These are phyloP conservation scores for Myxozyma neotropica DNA, from an alignment of 805 yeast species.

Conservation along the genomic window DNA sequence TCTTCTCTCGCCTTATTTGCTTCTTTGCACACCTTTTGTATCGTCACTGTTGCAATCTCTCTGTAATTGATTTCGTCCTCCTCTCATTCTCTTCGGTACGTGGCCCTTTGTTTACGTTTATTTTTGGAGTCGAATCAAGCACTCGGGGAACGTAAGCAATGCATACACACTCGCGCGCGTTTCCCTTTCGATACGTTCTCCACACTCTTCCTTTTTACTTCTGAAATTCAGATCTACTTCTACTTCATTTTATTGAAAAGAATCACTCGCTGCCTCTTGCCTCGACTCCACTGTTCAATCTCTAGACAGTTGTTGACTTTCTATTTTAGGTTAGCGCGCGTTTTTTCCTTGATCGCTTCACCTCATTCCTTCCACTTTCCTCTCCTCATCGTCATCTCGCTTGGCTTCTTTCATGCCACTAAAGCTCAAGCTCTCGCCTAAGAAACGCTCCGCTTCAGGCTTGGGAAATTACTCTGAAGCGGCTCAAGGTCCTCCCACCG, in stretches of 20 bases:
- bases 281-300: too few species aligned
- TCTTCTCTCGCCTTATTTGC: too few species aligned
- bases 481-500: background rate
- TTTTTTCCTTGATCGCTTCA: background rate
- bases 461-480: background rate
- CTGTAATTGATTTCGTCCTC: too few species aligned
- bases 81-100: background rate
- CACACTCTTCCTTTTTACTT: too few species aligned
- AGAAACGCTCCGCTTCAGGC: background rate
- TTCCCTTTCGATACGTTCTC: too few species aligned
- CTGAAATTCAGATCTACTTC: too few species aligned
- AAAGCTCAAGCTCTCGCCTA: constrained; percentile 1
- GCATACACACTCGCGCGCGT: too few species aligned
- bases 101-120: constrained; percentile 7
- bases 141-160: background rate
- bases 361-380: background rate
- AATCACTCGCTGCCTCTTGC: too few species aligned
- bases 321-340: background rate
- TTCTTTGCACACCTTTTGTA: too few species aligned
- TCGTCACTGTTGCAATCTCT: too few species aligned
- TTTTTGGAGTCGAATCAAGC: background rate
- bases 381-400: background rate
- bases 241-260: too few species aligned
- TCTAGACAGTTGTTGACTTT: too few species aligned
- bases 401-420: constrained; percentile 1